phyloP scores from a whole-genome alignment of 2,329 filamentous ascomycete genomes.

The Podosphaera fusca region DNA sequence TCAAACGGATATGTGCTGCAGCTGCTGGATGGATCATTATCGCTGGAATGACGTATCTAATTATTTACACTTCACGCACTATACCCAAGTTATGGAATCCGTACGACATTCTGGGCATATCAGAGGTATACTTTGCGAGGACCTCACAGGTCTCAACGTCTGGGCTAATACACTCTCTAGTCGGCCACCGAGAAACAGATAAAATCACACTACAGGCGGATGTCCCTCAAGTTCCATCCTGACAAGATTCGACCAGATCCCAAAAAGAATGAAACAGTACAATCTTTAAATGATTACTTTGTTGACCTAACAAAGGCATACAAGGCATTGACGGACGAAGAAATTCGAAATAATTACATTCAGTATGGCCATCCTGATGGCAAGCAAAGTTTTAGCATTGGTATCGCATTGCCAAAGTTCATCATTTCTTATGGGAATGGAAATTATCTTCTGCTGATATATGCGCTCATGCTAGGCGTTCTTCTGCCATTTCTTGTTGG shows the following conservation, averaged over 20 bases:
- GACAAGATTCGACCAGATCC: slow-evolving; percentile 75
- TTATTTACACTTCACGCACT: slow-evolving; percentile 50
- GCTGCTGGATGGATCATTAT: slow-evolving; percentile 62
- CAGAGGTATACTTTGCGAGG: slow-evolving; percentile 31
- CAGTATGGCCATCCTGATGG: slow-evolving; percentile 92
- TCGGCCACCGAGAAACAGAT: slow-evolving; percentile 73
- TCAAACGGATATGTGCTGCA: slow-evolving; percentile 64
- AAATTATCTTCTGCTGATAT: slow-evolving; percentile 82
- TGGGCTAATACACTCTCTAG: slow-evolving; percentile 19
- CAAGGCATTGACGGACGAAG: slow-evolving; percentile 92
- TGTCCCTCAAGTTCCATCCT: slow-evolving; percentile 73
- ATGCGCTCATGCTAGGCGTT: slow-evolving; percentile 70
- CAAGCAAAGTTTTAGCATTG: slow-evolving; percentile 95
- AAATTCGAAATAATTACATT: slow-evolving; percentile 88
- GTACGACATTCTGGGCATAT: slow-evolving; percentile 77
- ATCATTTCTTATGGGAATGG: slow-evolving; percentile 84
- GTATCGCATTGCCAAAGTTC: slow-evolving; percentile 82
- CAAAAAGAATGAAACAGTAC: slow-evolving; percentile 70
- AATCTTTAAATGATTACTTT: slow-evolving; percentile 67
- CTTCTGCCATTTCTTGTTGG: slow-evolving; percentile 82
- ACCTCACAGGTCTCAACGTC: neutral
- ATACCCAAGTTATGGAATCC: slow-evolving; percentile 78
- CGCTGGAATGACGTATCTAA: slow-evolving; percentile 79
- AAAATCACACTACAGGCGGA: slow-evolving; percentile 69
- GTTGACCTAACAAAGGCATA: slow-evolving; percentile 95